phyloP scores from a whole-genome alignment of 225 moss, liverwort and hornwort species.

The Polytrichum formosum region DNA sequence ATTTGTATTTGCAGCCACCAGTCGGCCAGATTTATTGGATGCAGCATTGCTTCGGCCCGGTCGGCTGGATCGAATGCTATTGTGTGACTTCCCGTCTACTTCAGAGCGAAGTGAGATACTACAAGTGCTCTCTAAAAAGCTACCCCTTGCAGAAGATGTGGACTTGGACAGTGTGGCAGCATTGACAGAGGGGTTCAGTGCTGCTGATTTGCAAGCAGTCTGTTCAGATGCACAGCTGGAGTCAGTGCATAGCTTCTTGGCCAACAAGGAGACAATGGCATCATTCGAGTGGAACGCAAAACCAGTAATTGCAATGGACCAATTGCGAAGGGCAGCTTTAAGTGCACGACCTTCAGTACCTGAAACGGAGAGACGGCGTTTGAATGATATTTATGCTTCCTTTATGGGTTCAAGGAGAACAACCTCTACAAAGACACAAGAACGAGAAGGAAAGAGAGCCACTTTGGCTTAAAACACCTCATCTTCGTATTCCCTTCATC shows the following conservation, averaged over 20 bases:
- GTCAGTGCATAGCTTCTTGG: conserved; percentile 78
- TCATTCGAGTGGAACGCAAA: conserved; percentile 24
- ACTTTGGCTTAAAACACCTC: conserved; percentile 60
- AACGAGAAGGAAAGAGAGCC: conserved; percentile 84
- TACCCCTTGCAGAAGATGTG: conserved; percentile 76
- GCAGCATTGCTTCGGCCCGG: conserved; percentile 93
- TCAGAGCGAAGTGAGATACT: conserved; percentile 79
- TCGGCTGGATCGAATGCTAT: conserved; percentile 80
- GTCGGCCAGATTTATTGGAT: conserved; percentile 96
- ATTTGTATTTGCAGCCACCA: conserved; percentile 95
- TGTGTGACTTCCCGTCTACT: conserved; percentile 84
- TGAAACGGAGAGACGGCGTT: conserved; percentile 62
- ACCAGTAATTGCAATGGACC: conserved; percentile 72
- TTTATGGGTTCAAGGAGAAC: conserved; percentile 71
- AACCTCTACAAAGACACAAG: conserved; percentile 48
- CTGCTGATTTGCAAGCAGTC: conserved; percentile 97
- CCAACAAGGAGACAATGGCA: conserved; percentile 22
- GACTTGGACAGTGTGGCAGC: conserved; percentile 73
- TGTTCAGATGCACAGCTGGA: conserved; percentile 97
- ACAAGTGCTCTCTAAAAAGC: conserved; percentile 77
- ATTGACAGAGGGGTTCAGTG: conserved; percentile 86
- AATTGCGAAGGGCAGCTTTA: conserved; percentile 56
- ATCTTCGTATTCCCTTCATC: too few relatives aligned
- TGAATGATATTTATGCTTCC: conserved; percentile 71
- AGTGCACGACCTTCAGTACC: conserved; percentile 93